Evolutionary conservation across 1,139 yeast species (phyloP).

Genomic region (Blastobotrys indianensis): DNA sequence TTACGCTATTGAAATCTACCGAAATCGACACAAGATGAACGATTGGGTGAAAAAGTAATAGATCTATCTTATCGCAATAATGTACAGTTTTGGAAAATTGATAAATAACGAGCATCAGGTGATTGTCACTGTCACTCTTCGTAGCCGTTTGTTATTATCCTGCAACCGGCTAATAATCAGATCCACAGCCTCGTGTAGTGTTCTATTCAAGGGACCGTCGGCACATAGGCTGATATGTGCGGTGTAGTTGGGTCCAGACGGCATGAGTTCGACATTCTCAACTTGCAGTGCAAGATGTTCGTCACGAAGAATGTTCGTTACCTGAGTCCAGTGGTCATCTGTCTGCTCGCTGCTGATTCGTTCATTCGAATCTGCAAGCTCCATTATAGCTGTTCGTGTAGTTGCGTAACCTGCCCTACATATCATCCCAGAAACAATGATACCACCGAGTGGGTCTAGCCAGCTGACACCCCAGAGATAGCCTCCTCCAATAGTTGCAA

Average conservation of each 20-base stretch:
- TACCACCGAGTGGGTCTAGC: slow-evolving; percentile 88
- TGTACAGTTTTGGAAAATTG: background rate
- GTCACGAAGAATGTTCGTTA: slow-evolving; percentile 15
- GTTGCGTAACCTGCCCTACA: slow-evolving; percentile 82
- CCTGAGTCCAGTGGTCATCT: slow-evolving; percentile 18
- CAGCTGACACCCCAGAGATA: slow-evolving; percentile 70
- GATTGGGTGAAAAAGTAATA: slow-evolving; percentile 62
- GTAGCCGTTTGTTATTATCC: slow-evolving; percentile 33
- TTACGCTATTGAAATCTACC: slow-evolving; percentile 88
- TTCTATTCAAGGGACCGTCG: slow-evolving; percentile 14
- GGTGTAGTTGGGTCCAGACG: slow-evolving; percentile 29
- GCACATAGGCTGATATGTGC: slow-evolving; percentile 15
- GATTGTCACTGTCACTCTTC: slow-evolving; percentile 28
- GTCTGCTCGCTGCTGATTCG: slow-evolving; percentile 18
- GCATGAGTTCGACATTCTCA: slow-evolving; percentile 21
- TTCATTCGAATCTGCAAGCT: slow-evolving; percentile 55
- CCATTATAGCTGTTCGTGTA: slow-evolving; percentile 60
- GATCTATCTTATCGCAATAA: background rate
- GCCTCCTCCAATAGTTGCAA: slow-evolving; percentile 82
- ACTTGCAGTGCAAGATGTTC: slow-evolving; percentile 12
- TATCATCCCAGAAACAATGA: slow-evolving; percentile 73
- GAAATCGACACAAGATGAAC: slow-evolving; percentile 85
- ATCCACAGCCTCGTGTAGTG: slow-evolving; percentile 42
- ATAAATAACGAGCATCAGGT: no score
- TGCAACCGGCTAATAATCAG: slow-evolving; percentile 28